Percentiles rank a stretch among this genome's conserved stretches.
phyloP scores from a whole-genome alignment of 306 rosid species.

The Acacia crassicarpa region DNA sequence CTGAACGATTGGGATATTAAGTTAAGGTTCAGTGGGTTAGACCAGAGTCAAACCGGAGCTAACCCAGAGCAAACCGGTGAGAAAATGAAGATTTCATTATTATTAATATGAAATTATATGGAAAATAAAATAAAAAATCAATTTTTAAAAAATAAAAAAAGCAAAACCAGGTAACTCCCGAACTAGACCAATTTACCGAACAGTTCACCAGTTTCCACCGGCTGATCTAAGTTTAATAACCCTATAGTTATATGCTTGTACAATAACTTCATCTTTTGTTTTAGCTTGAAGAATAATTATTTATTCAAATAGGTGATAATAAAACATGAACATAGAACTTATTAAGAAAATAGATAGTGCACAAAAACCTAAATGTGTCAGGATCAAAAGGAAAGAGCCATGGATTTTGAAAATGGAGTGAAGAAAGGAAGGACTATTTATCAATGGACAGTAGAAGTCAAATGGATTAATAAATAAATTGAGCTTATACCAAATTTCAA shows the following conservation, averaged over 20 bases:
- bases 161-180: too few species aligned
- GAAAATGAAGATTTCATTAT: too few species aligned
- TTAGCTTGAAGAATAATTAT: not conserved
- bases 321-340: not conserved
- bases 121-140: too few species aligned
- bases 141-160: too few species aligned
- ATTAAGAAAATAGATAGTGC: not conserved
- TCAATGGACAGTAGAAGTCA: slow-evolving; percentile 35
- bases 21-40: too few species aligned
- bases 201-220: too few species aligned
- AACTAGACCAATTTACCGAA: too few species aligned
- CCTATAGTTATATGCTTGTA: not conserved
- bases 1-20: too few species aligned
- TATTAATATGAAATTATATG: too few species aligned
- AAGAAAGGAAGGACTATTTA: not conserved
- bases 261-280: not conserved
- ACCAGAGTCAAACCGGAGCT: too few species aligned
- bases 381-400: slow-evolving; percentile 3
- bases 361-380: not conserved
- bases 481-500: slow-evolving; percentile 34
- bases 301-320: not conserved
- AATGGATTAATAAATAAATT: slow-evolving; percentile 10
- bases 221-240: too few species aligned
- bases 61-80: too few species aligned
- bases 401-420: slow-evolving; percentile 16